Base-by-base conservation (phyloP, 768 basidiomycete species). In the Austroboletus eburneus region DNA sequence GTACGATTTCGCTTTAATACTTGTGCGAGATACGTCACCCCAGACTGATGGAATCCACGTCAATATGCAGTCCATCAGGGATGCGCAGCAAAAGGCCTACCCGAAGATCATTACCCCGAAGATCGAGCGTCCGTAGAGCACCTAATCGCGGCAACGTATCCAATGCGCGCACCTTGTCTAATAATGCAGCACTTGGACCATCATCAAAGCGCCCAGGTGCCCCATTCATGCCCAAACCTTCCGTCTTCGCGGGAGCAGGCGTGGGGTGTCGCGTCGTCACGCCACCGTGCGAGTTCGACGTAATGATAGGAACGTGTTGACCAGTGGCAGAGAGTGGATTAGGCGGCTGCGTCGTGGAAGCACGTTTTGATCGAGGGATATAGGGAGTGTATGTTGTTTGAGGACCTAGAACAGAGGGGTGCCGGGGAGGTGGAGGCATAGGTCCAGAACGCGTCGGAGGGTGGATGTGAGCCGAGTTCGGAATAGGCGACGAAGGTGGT, bases 1-100 rank as follows among this genome's bases (percentile, higher is more conserved):
- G 95, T 97, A 36, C 93, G 75, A 66, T 99, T 98, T 30, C 95
- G 84, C 62, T 98, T 98, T 52, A 98, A 72, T 0, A 98, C 95
- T 67, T 98, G 94, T 0, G 93, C 86, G 39, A 98, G 80, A 59
- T 96, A 97, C 0, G 79, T 80, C 29, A 97, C 85, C 1, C 95
- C 94, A 35, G 67, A 78, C 78, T 80, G 50, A 13, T 12, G 36
- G 34, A 25, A 5, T 20, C 24, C 32, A 16, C 8, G 9, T 48
- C 46, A 54, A 22, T 33, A 33, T 10, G 33, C 5, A 14, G 29
- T 16, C 33, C 5, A 41, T 32, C 8, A 43, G 14, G 24, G 10
- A 27, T 18, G 4, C 39, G 13, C 27, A 46, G 43, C 8, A 33
- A n/a, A 25, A 23, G 13, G 74, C 90, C 64, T 57, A 92, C 92